phyloP scores from a whole-genome alignment of 179 eudicot species.

The Silene vulgaris region DNA sequence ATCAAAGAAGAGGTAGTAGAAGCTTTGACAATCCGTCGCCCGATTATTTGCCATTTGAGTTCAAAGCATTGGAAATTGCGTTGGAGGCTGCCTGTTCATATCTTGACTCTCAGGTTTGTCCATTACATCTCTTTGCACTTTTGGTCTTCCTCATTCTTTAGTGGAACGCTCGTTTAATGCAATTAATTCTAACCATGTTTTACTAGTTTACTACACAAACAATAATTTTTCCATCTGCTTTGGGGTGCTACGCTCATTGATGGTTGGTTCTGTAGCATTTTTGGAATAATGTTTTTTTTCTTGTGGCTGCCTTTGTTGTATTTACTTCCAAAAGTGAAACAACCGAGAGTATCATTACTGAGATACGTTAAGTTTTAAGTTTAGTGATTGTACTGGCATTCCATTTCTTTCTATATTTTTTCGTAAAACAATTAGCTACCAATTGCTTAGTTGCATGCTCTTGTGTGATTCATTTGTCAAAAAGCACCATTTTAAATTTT shows the following conservation, averaged over 20 bases:
- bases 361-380: not conserved
- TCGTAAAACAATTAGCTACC: not conserved
- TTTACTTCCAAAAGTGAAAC: not conserved
- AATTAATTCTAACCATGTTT: not conserved
- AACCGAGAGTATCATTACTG: not conserved
- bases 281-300: not conserved
- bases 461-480: not conserved
- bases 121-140: not conserved
- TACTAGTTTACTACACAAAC: not conserved
- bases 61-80: slow-evolving; percentile 89
- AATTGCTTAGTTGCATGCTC: not conserved
- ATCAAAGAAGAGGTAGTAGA: slow-evolving; percentile 47
- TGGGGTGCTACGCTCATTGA: not conserved
- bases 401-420: not conserved
- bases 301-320: not conserved
- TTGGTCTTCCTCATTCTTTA: not conserved
- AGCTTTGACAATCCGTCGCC: slow-evolving; percentile 56
- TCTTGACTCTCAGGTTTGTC: slow-evolving; percentile 85
- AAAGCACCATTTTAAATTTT: not conserved
- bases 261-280: not conserved
- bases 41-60: slow-evolving; percentile 94
- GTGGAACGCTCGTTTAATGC: not conserved
- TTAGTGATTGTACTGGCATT: no score
- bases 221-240: not conserved
- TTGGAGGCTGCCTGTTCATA: slow-evolving; percentile 85